Evolutionary conservation across 306 rosid genomes (phyloP), one percentile per base, ranked within the genome.

Genomic region (Sesbania bispinosa): DNA sequence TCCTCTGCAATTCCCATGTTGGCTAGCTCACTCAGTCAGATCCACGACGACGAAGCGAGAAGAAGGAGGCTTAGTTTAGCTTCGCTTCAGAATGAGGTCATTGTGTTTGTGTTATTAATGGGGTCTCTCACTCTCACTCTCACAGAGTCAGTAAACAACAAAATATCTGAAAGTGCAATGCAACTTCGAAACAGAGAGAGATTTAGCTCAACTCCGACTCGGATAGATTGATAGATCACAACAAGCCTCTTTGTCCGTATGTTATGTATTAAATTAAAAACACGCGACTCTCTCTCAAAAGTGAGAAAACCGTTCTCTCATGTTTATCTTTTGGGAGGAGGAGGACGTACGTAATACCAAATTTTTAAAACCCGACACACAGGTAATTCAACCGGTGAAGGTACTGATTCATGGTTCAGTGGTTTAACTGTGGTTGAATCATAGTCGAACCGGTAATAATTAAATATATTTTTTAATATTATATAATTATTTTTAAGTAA

Each of bases 1-100:
- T 88, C 93, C 35, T 88, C 90, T 63, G 90, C 20, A 82, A 74
- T 76, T 33, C 84, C 90, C 99, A 91, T 89, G 0, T 45, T 75
- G 58, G 48, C 48, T 3, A 27, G 48, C 32, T 4, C 45, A 11
- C 13, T 1, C 1, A 38, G 6, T 36, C 10, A 45, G 73, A 75
- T 30, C 27, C 75, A 66, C 1, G 0, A 26, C 11, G n/a, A 38
- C 11, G 43, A 21, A 8, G 5, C 1, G 51, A 45, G 51, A n/a
- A n/a, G n/a, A n/a, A n/a, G n/a, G n/a, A n/a, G n/a, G n/a, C n/a
- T n/a, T n/a, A n/a, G n/a, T n/a, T n/a, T n/a, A n/a, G n/a, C n/a
- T n/a, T n/a, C n/a, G n/a, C n/a, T n/a, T n/a, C n/a, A n/a, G n/a
- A n/a, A n/a, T n/a, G n/a, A n/a, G n/a, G n/a, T n/a, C n/a, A n/a